Base-by-base conservation (phyloP, 2,329 filamentous ascomycete species). In the Onygenales sp. region DNA sequence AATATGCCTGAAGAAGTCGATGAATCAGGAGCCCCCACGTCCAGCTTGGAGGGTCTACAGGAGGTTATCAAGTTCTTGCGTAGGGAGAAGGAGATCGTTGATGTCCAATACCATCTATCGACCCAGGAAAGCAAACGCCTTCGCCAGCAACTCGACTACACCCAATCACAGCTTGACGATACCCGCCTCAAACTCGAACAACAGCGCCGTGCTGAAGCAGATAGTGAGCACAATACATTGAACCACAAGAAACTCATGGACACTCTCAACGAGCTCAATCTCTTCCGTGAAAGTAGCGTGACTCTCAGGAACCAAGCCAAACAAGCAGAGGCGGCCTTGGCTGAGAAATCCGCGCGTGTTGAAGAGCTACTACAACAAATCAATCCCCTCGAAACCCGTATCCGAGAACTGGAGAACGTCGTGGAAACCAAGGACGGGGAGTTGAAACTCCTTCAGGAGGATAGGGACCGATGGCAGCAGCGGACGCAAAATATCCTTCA, bases 61-160 rank as follows among this genome's bases (percentile, higher is more conserved):
- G 92, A 97, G 64, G 82, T 98, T 54, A 94, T 95, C 71, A 86
- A 82, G 57, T 98, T 93, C 68, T 76, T 98, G 57, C 86, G 92
- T 45, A 86, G 89, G 43, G 94, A 98, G 72, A 98, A 97, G 75
- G 93, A 97, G 67, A 97, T 98, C 59, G 80, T 96, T 7, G 92
- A 98, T 62, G 89, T 96, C n/a, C 92, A 97, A 64, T 87, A 90
- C 63, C 91, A 96, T 61, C 78, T 97, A 44, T 91, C 92, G 63
- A 79, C 84, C 0, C 89, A 95, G 62, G 93, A 98, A 70, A 79
- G 83, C 52, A 95, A 94, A 71, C 84, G 93, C 52, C 72, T 96
- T 43, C 88, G 92, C 64, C 89, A 96, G 63, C 90, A 97, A 65
- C 79, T 96, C 27, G 86, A 95, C 50, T 91, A 95, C 66, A 79